Evolutionary conservation across 2,329 filamentous ascomycete genomes (phyloP), one percentile per base, ranked within the genome.

Genomic region (Zymoseptoria brevis): DNA sequence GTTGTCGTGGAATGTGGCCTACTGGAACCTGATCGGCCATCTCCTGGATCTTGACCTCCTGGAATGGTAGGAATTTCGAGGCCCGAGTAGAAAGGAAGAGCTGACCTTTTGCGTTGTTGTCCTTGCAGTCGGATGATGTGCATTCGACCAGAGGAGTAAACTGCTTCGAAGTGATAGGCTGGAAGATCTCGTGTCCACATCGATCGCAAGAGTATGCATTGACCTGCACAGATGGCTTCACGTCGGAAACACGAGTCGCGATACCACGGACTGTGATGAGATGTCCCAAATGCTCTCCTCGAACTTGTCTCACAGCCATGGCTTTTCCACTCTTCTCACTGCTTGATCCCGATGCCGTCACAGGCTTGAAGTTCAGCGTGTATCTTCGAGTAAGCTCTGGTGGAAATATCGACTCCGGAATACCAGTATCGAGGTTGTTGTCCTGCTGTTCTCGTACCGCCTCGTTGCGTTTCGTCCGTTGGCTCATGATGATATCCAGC

Each of bases 1-100:
- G 78, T 59, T 90, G 90, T 60, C 94, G 85, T 30, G 94, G 94
- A 68, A 99, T 99, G 73, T 99, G 94, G 55, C 94, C 94, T 64
- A 99, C 95, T 7, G 94, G 94, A 0, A 99, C 94, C 74, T 99
- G 94, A 73, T 99, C 94, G n/a, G 94, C 91, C 85, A 97, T 90
- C 73, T 99, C 94, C 75, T 99, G 94, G 58, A 99, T 91, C 78
- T 97, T 97, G 75, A 97, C 86, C 75, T 99, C 94, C 75, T 99
- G 94, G 79, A 99, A 99, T 3, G 94, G 91, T 69, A 96, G 78
- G 71, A 97, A 99, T 71, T 97, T 99, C 55, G 92, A 96, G 0
- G 93, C 94, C 68, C 94, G 84, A n/a, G 92, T 95, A 0, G 93
- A 96, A 45, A 95, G 85, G 73, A 96, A 93, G 48, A 99, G 82